Conservation (phyloP, 2,329 filamentous ascomycete genomes). For the Clonostachys sp. region DNA sequence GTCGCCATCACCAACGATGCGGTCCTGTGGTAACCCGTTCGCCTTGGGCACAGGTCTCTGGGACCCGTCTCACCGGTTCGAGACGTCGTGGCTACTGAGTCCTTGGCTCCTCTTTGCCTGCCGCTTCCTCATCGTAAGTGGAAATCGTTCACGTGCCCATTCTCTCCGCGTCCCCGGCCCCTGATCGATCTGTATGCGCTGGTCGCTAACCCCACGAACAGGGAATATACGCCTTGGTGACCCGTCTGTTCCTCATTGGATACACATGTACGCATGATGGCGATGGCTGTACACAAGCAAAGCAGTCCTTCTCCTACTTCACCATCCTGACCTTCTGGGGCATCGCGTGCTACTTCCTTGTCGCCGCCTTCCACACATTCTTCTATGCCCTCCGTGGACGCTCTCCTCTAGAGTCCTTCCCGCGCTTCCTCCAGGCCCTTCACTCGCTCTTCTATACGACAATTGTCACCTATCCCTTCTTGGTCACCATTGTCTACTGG, state of each 20-base stretch:
- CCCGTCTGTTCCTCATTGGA: constrained; percentile 64
- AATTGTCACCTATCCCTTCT: constrained; percentile 58
- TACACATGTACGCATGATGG: constrained; percentile 52
- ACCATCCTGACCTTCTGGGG: constrained; percentile 81
- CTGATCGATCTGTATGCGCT: too few relatives aligned
- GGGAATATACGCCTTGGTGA: constrained; percentile 65
- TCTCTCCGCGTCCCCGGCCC: neutral
- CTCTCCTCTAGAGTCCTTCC: constrained; percentile 54
- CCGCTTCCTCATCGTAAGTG: constrained; percentile 49
- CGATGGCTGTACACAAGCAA: constrained; percentile 37
- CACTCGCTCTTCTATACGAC: constrained; percentile 63
- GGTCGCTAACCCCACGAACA: constrained; percentile 11
- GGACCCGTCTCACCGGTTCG: constrained; percentile 62
- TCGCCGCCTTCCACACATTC: constrained; percentile 64
- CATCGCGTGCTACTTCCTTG: constrained; percentile 71
- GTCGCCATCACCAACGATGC: neutral
- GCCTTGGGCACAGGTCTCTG: constrained; percentile 34
- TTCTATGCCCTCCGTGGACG: constrained; percentile 53
- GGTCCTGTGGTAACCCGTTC: constrained; percentile 19
- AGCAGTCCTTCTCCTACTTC: constrained; percentile 72
- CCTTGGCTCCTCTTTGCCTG: constrained; percentile 56
- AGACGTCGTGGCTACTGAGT: constrained; percentile 77
- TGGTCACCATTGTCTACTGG: constrained; percentile 73
- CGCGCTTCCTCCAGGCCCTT: constrained; percentile 57
- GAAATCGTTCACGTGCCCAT: too few relatives aligned